Evolutionary conservation across 2,329 filamentous ascomycete species (phyloP), one percentile per base, ranked within the genome.

Genomic region (Xylariaceae sp.): DNA sequence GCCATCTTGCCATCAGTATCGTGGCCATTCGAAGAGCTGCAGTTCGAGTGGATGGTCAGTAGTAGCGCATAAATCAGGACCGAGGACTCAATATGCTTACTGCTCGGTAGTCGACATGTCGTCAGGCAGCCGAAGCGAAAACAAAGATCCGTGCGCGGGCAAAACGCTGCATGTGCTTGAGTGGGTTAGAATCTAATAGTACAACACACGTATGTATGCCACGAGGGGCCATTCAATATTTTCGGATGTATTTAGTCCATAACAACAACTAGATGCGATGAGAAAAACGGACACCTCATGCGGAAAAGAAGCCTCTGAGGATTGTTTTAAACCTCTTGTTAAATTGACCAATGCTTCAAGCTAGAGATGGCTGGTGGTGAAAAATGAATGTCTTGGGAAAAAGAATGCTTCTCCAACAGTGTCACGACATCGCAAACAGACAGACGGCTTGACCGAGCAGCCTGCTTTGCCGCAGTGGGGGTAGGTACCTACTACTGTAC

Each of bases 91-190:
- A 21, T 42, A 30, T 50, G 23, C 59, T 65, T 50, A 65, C 64
- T 50, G 58, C 41, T 62, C 56, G 46, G 54, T 53, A 40, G 54
- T 46, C 23, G 61, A 59, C 64, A 64, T 66, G 35, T 45, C 26
- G 30, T 32, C 29, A 33, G 20, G n/a, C n/a, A 24, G 36, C 13
- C 18, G 29, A 36, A 41, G 30, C 3, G 36, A 43, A 39, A 20
- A 26, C 10, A 37, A 30, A n/a, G 10, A 36, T 20, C 47, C 6
- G 32, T 27, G 16, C 35, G 33, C 44, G 50, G 20, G 26, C 4
- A 39, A 23, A 27, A 52, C 39, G 43, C 57, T 52, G 50, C 33
- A 18, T 46, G 48, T 47, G 41, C 54, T 55, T 43, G 39, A 57
- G 33, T 55, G 16, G 24, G 56, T 55, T 55, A 59, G 50, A 57